Evolutionary conservation across 176 grass and related monocot species (phyloP).

Genomic region (Musa troglodytarum): DNA sequence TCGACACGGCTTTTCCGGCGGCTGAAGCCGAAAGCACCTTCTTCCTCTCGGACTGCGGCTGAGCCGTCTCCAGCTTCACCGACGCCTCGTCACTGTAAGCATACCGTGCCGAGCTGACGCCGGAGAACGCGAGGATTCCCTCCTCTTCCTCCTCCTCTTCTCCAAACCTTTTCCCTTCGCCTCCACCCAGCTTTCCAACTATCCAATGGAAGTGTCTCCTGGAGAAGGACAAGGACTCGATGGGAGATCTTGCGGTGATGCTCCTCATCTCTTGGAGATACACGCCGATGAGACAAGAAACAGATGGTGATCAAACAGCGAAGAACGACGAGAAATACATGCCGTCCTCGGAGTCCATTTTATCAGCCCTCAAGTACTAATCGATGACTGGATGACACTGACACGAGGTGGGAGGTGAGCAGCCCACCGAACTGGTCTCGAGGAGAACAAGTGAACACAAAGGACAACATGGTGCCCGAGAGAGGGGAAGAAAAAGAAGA

Average conservation of each 20-base stretch:
- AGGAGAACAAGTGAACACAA: too few species aligned
- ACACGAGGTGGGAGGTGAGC: too few species aligned
- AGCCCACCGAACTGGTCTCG: too few species aligned
- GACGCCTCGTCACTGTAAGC: neutral
- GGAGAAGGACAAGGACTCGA: neutral
- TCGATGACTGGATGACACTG: too few species aligned
- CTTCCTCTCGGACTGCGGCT: neutral
- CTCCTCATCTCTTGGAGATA: neutral
- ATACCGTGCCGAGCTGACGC: neutral
- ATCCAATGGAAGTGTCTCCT: neutral
- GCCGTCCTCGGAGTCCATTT: too few species aligned
- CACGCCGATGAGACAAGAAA: too few species aligned
- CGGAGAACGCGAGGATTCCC: neutral
- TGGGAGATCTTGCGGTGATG: neutral
- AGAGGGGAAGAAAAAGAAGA: too few species aligned
- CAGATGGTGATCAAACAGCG: too few species aligned
- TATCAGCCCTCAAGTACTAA: too few species aligned
- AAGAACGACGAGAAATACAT: too few species aligned
- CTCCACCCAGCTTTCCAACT: neutral
- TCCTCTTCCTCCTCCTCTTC: neutral
- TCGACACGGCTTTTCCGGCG: constrained; percentile 27
- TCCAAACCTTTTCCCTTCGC: neutral
- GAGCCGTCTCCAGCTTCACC: neutral
- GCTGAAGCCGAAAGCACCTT: neutral
- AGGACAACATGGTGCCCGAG: too few species aligned